phyloP scores from a whole-genome alignment of 1,139 yeast species.

The Saccharomycopsis crataegensis region DNA sequence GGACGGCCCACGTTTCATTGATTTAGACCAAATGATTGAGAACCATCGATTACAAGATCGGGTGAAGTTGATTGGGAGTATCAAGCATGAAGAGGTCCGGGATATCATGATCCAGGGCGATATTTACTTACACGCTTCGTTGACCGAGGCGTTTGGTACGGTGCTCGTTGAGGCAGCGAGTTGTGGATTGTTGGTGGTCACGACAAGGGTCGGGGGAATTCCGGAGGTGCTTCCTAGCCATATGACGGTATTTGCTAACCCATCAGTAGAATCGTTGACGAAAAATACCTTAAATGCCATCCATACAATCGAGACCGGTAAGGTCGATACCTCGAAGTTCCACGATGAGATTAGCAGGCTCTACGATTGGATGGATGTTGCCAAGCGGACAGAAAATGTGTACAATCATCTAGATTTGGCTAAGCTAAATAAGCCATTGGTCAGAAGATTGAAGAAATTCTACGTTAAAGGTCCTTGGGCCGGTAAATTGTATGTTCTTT shows the following conservation, averaged over 20 bases:
- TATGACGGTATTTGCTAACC: slow-evolving; percentile 90
- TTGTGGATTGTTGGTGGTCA: slow-evolving; percentile 88
- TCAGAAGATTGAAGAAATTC: slow-evolving; percentile 48
- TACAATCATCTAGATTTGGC: slow-evolving; percentile 50
- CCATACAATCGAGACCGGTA: slow-evolving; percentile 43
- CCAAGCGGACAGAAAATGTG: slow-evolving; percentile 75
- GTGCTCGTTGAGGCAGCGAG: slow-evolving; percentile 97
- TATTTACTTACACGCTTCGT: slow-evolving; percentile 85
- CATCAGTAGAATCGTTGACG: slow-evolving; percentile 75
- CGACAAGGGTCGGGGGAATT: slow-evolving; percentile 95
- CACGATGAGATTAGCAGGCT: slow-evolving; percentile 71
- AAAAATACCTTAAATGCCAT: slow-evolving; percentile 65
- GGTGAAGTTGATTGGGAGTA: slow-evolving; percentile 78
- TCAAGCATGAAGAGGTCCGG: slow-evolving; percentile 87
- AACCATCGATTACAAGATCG: slow-evolving; percentile 78
- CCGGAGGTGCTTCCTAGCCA: slow-evolving; percentile 92
- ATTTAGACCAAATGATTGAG: slow-evolving; percentile 93
- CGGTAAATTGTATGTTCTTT: slow-evolving; percentile 69
- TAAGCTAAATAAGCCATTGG: slow-evolving; percentile 41
- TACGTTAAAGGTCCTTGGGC: slow-evolving; percentile 80
- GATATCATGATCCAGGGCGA: slow-evolving; percentile 93
- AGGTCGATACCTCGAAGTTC: slow-evolving; percentile 65
- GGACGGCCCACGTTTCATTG: slow-evolving; percentile 92
- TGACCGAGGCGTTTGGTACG: slow-evolving; percentile 98
- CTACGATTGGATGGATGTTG: slow-evolving; percentile 94